Conservation (phyloP, 164 flowering plant genomes). For the Malania oleifera region DNA sequence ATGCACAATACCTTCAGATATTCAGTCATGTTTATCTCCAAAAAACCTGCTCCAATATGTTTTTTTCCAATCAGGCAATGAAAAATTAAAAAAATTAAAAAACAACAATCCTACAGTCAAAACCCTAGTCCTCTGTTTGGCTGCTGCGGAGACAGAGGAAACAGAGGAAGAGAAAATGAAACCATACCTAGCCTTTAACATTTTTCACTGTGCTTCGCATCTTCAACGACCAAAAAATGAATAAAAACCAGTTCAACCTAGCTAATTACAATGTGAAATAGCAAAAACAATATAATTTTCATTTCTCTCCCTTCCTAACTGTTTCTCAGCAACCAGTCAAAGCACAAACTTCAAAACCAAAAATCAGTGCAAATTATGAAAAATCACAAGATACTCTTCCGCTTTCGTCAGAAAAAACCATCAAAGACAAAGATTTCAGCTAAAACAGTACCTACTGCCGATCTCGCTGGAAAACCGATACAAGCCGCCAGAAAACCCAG, state of each 20-base stretch:
- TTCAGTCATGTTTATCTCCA: slow-evolving; percentile 19
- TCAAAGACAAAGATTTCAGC: neutral
- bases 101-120: neutral
- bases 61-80: neutral
- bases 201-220: too few species aligned
- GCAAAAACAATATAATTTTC: too few species aligned
- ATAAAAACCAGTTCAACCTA: too few species aligned
- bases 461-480: slow-evolving; percentile 10
- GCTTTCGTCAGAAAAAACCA: neutral
- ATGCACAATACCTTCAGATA: slow-evolving; percentile 5
- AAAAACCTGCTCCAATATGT: slow-evolving; percentile 13
- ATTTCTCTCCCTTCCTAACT: too few species aligned
- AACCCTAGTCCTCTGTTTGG: neutral
- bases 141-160: neutral
- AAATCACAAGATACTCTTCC: too few species aligned
- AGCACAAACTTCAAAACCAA: neutral
- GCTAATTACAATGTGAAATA: too few species aligned
- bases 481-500: slow-evolving; percentile 13
- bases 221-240: too few species aligned
- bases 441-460: neutral
- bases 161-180: neutral
- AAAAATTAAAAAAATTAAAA: neutral
- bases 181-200: neutral
- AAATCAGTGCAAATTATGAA: neutral
- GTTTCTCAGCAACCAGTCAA: too few species aligned